These are phyloP conservation scores for Podaxis pistillaris DNA, from an alignment of 768 basidiomycete species.

Conservation along the genomic window DNA sequence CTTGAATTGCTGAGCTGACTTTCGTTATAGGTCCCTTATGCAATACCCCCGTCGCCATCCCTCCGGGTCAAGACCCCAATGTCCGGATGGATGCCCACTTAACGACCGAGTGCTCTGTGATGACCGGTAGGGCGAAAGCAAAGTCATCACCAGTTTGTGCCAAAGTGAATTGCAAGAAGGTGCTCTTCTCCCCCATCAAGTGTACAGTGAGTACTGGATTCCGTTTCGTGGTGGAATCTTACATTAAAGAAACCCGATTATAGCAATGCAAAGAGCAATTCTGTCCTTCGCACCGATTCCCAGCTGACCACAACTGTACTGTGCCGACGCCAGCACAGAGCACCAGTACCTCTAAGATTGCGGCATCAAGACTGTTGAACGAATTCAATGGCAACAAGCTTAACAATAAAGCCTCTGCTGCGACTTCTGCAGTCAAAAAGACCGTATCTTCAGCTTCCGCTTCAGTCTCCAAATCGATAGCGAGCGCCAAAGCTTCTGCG, in stretches of 20 bases:
- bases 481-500: constrained; percentile 24
- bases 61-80: constrained; percentile 80
- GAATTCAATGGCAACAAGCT: constrained; percentile 40
- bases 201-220: constrained; percentile 58
- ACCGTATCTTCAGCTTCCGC: constrained; percentile 17
- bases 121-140: constrained; percentile 53
- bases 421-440: constrained; percentile 24
- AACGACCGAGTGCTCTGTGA: constrained; percentile 59
- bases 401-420: constrained; percentile 36
- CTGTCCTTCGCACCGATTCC: constrained; percentile 79
- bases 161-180: constrained; percentile 64
- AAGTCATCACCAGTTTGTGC: constrained; percentile 59
- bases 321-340: constrained; percentile 19
- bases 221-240: constrained; percentile 5
- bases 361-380: constrained; percentile 24
- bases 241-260: not conserved
- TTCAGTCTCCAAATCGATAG: constrained; percentile 29
- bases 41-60: constrained; percentile 69
- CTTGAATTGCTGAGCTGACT: constrained; percentile 6
- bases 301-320: constrained; percentile 63
- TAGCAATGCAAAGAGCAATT: constrained; percentile 73
- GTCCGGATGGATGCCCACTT: constrained; percentile 79
- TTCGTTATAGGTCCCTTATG: constrained; percentile 65
- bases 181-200: constrained; percentile 68
- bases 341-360: constrained; percentile 17